These are phyloP conservation scores for Vitis hybrid DNA, from an alignment of 177 flowering plant species.

Conservation along the genomic window DNA sequence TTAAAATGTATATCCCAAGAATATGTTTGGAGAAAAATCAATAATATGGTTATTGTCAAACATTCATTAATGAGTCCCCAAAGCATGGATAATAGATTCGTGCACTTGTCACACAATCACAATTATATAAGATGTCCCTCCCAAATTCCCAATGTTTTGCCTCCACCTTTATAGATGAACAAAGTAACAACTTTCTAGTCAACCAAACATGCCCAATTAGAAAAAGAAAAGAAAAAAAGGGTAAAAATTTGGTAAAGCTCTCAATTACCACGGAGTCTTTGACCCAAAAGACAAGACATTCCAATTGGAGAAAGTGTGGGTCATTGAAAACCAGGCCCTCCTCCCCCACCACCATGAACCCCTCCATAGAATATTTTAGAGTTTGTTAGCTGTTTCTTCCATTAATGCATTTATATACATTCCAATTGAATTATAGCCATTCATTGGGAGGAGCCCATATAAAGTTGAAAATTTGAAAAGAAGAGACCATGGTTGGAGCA, in stretches of 20 bases:
- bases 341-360: background rate
- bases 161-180: constrained; percentile 16
- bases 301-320: constrained; percentile 10
- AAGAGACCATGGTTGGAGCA: background rate
- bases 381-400: background rate
- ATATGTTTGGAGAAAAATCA: too few relatives aligned
- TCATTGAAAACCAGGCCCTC: constrained; percentile 9
- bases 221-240: background rate
- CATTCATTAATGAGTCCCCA: too few relatives aligned
- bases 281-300: constrained; percentile 1
- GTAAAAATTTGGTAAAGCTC: background rate
- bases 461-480: background rate
- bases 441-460: background rate
- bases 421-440: constrained; percentile 4
- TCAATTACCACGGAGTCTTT: background rate
- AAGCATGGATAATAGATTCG: too few relatives aligned
- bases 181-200: constrained; percentile 16
- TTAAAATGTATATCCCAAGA: too few relatives aligned
- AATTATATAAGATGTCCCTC: too few relatives aligned
- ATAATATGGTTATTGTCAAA: too few relatives aligned
- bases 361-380: background rate
- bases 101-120: too few relatives aligned
- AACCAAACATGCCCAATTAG: background rate
- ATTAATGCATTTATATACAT: background rate
- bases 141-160: too few relatives aligned